phyloP scores from a whole-genome alignment of 768 basidiomycete species.

The Lactarius quietus region DNA sequence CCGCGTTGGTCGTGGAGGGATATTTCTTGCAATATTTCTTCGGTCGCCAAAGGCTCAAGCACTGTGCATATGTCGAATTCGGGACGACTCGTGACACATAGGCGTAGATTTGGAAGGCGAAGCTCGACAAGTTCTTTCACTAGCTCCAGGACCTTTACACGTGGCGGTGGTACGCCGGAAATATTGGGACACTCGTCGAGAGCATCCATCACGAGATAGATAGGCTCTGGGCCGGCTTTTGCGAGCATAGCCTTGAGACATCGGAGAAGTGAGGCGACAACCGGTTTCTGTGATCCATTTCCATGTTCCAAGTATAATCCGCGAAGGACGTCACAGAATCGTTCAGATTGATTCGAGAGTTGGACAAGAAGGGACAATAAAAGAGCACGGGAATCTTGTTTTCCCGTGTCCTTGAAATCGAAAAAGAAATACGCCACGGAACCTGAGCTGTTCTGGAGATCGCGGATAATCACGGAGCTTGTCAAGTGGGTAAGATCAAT shows the following conservation, averaged over 20 bases:
- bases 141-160: neutral
- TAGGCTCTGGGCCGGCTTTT: neutral
- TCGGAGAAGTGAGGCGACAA: neutral
- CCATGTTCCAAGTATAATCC: neutral
- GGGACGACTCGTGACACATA: neutral
- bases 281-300: neutral
- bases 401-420: neutral
- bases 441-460: neutral
- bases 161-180: neutral
- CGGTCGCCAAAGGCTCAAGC: neutral
- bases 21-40: neutral
- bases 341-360: conserved; percentile 3
- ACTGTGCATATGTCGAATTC: neutral
- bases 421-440: neutral
- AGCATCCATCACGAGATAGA: neutral
- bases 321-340: neutral
- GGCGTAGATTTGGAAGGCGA: neutral
- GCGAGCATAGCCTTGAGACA: conserved; percentile 4
- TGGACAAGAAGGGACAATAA: conserved; percentile 4
- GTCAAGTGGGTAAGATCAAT: neutral
- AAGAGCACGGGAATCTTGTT: neutral
- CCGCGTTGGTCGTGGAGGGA: neutral
- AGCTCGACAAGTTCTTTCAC: neutral
- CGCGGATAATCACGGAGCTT: conserved; percentile 5
- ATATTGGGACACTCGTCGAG: neutral